Evolutionary conservation across 2,329 filamentous ascomycete species (phyloP), one percentile per base, ranked within the genome.

Genomic region (Fusarium ambrosium): DNA sequence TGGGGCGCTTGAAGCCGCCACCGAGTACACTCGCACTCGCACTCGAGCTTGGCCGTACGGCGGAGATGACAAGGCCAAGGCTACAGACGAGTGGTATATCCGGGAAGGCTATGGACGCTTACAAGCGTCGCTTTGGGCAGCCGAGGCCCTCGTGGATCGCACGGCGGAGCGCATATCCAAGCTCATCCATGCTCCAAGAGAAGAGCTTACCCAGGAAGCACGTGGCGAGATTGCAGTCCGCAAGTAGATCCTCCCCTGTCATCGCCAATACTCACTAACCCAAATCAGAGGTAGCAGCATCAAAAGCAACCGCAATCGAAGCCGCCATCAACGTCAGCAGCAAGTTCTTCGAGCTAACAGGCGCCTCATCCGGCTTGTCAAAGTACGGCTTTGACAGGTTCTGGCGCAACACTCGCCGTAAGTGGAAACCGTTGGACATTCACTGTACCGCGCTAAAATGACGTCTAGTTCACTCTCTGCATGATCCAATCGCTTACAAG

Each of bases 141-240:
- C 48, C 16, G 48, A 53, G 48, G 48, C 48, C 18, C 48, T 53
- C 24, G 18, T 53, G 6, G 48, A 53, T 6, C 48, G 24, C 18
- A 53, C 48, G 3, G 48, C 48, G 2, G 48, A 53, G 18, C 48
- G 48, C 22, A 53, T 53, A 53, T 53, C 48, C 2, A 32, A 53
- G 24, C 27, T 53, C 0, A 53, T 53, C 48, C 48, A 53, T 14
- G 48, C 24, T 3, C 48, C 48, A n/a, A 53, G 48, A 32, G 48
- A 53, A 16, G 24, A 53, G 48, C 48, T 53, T 13, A 53, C 48
- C 24, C 48, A 53, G 48, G 24, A 53, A 53, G 48, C 48, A n/a
- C 48, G 48, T 53, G 48, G 48, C 24, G 48, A 53, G 24, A 53
- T 53, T 53, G 48, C 48, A 53, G 48, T 53, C 48, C 48, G 48